These are phyloP conservation scores for Zygnema circumcarinatum DNA, from an alignment of 139 green algal genomes.

Conservation along the genomic window DNA sequence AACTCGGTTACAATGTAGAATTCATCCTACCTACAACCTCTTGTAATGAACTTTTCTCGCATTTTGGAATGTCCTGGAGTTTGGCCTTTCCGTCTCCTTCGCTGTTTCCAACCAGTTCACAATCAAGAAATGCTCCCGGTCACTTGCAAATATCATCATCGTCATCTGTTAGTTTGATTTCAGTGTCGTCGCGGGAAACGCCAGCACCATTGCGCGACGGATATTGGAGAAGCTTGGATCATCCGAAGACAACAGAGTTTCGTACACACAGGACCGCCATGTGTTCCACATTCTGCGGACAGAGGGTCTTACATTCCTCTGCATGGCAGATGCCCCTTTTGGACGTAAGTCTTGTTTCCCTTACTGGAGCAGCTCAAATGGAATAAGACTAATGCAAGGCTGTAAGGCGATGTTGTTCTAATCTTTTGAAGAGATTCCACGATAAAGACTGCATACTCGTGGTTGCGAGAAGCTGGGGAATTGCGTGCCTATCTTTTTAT, in stretches of 20 bases:
- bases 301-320: conserved; percentile 83
- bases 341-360: conserved; percentile 31
- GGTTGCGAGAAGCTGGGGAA: too few species aligned
- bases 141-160: too few species aligned
- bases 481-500: too few species aligned
- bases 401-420: neutral
- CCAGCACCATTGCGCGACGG: conserved; percentile 72
- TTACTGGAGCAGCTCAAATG: neutral
- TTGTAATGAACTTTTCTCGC: too few species aligned
- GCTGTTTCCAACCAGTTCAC: too few species aligned
- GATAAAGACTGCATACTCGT: neutral
- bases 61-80: too few species aligned
- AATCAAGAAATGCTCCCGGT: too few species aligned
- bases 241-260: conserved; percentile 72
- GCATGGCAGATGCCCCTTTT: conserved; percentile 85
- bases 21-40: too few species aligned
- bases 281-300: conserved; percentile 86
- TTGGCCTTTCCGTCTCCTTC: too few species aligned
- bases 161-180: too few species aligned
- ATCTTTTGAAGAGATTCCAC: neutral
- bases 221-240: conserved; percentile 76
- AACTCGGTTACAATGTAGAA: too few species aligned
- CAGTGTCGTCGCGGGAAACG: conserved; percentile 74
- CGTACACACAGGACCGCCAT: conserved; percentile 84
- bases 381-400: too few species aligned